Percentiles rank a stretch among this genome's conserved stretches.
Conservation (phyloP, 306 rosid species). For the Arachis stenosperma region DNA sequence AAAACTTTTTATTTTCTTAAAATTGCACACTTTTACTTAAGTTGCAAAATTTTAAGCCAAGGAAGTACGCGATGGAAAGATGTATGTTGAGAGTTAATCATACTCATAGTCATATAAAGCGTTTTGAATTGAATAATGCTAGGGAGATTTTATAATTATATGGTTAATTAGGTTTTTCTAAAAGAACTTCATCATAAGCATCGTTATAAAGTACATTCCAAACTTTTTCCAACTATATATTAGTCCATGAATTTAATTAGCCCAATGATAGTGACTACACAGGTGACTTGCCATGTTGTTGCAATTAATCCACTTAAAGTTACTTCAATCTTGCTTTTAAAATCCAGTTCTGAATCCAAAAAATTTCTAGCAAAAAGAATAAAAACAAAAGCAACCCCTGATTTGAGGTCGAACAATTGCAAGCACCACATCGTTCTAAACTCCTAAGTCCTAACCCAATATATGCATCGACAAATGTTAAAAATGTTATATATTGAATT, state of each 20-base stretch:
- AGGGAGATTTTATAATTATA: no score
- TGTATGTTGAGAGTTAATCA: no score
- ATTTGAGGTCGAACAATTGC: slow-evolving; percentile 2
- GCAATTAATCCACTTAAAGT: slow-evolving; percentile 15
- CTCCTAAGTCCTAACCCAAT: slow-evolving; percentile 29
- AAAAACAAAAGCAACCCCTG: slow-evolving; percentile 13
- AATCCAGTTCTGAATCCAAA: background rate
- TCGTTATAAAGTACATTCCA: no score
- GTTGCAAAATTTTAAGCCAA: no score
- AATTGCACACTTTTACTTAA: no score
- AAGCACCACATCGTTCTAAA: background rate
- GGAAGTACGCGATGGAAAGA: no score
- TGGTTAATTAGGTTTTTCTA: no score
- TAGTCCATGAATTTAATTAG: background rate
- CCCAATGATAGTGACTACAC: background rate
- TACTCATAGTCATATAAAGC: no score
- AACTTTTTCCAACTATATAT: background rate
- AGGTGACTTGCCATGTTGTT: background rate
- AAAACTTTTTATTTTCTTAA: no score
- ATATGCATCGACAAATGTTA: background rate
- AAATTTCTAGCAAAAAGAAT: background rate
- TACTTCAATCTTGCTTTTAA: slow-evolving; percentile 24
- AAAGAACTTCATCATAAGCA: no score
- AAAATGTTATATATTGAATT: no score
- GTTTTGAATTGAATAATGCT: no score